A percentile compares a stretch with the other conserved stretches of the same genome.
Evolutionary conservation across 1,284 basidiomycete genomes (phyloP).

Genomic region (Heterobasidion parviporum): DNA sequence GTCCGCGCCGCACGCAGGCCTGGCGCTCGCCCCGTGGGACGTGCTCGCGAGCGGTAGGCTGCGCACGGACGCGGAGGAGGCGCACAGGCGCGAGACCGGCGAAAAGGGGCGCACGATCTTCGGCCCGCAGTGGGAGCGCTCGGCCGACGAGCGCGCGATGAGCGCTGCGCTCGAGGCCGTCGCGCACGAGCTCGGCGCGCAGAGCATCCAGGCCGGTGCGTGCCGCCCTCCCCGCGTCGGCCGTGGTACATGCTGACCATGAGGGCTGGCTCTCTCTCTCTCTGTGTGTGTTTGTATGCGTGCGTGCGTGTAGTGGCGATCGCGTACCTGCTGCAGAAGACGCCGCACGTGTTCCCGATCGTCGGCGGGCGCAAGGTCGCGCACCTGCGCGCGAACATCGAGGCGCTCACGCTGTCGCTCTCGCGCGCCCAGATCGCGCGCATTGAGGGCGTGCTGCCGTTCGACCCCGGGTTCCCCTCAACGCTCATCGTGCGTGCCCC

Average conservation of each 20-base stretch:
- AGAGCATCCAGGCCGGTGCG: conserved; percentile 21
- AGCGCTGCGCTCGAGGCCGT: conserved; percentile 20
- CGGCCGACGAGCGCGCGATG: conserved; percentile 12
- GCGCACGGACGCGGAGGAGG: conserved; percentile 25
- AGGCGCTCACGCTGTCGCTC: conserved; percentile 21
- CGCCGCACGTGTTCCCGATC: conserved; percentile 22
- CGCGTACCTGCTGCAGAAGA: conserved; percentile 16
- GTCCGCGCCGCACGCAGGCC: conserved; percentile 12
- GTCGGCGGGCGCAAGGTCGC: conserved; percentile 25
- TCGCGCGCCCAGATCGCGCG: conserved; percentile 19
- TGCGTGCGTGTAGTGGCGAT: conserved; percentile 6
- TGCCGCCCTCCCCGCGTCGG: neutral
- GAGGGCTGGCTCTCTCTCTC: neutral
- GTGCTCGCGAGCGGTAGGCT: conserved; percentile 29
- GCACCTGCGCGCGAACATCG: conserved; percentile 23
- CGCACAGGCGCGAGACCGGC: conserved; percentile 9
- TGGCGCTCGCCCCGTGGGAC: conserved; percentile 34
- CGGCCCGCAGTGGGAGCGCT: conserved; percentile 11
- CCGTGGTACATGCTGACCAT: neutral
- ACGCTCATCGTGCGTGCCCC: neutral
- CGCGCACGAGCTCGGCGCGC: conserved; percentile 29
- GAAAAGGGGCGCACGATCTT: conserved; percentile 9
- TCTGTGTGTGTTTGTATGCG: neutral
- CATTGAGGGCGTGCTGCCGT: conserved; percentile 3
- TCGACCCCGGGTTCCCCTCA: conserved; percentile 4